Evolutionary conservation across 169 alveolate genomes (phyloP).

Genomic region (Cryptosporidium felis): DNA sequence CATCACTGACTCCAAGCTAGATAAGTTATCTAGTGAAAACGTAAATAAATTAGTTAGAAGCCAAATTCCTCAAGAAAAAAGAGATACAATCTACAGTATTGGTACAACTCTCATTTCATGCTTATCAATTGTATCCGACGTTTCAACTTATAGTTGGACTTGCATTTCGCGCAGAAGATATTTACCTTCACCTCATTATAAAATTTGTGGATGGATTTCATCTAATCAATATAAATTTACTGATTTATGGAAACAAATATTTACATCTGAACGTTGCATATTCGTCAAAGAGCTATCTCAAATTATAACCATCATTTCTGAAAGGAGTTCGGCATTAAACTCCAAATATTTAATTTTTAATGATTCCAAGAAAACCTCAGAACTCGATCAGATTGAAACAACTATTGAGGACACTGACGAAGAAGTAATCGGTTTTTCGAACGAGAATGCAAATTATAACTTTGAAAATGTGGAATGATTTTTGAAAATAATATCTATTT

Average conservation of each 20-base stretch:
- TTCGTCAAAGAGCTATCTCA: slow-evolving; percentile 47
- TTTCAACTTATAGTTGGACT: slow-evolving; percentile 58
- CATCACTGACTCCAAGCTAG: slow-evolving; percentile 16
- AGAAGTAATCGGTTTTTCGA: background rate
- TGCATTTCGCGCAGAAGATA: slow-evolving; percentile 61
- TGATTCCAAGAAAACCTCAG: background rate
- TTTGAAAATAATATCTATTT: background rate
- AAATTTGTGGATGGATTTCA: slow-evolving; percentile 66
- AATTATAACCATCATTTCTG: slow-evolving; percentile 36
- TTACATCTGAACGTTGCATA: slow-evolving; percentile 38
- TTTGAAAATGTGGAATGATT: background rate
- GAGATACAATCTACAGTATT: slow-evolving; percentile 24
- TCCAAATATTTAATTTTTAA: background rate
- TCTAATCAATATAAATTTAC: slow-evolving; percentile 47
- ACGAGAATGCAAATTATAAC: background rate
- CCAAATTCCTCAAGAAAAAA: background rate
- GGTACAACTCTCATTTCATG: slow-evolving; percentile 19
- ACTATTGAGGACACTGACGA: slow-evolving; percentile 14
- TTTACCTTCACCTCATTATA: slow-evolving; percentile 53
- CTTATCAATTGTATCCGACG: slow-evolving; percentile 44
- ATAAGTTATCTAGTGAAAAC: background rate
- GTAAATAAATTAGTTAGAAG: background rate
- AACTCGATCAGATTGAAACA: background rate
- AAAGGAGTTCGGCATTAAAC: slow-evolving; percentile 60
- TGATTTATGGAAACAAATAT: slow-evolving; percentile 47